These are phyloP conservation scores for Symbiodinium natans DNA, from an alignment of 73 alveolate species.

Conservation along the genomic window DNA sequence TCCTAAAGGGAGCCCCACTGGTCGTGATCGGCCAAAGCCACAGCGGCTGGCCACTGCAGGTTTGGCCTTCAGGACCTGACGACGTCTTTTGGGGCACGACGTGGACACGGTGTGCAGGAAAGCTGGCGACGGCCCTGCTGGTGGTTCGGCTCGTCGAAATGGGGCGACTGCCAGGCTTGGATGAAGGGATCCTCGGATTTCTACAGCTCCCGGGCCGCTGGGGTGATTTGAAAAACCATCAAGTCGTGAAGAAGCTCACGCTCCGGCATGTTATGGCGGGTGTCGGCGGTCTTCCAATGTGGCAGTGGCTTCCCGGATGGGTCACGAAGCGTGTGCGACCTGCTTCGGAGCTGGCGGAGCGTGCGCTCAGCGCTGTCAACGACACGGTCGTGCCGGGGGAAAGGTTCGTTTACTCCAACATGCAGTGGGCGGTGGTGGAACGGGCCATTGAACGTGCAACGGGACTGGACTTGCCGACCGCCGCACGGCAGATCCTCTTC, in stretches of 20 bases:
- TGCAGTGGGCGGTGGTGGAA: slow-evolving; percentile 47
- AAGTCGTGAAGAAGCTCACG: slow-evolving; percentile 23
- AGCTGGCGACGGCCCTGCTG: neutral
- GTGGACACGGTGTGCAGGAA: slow-evolving; percentile 37
- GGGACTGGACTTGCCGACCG: neutral
- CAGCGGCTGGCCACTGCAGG: neutral
- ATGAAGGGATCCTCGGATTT: neutral
- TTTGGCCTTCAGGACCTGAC: neutral
- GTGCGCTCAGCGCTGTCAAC: neutral
- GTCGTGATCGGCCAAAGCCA: neutral
- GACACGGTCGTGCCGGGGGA: neutral
- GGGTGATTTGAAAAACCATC: neutral
- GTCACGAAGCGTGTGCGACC: neutral
- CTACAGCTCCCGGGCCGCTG: neutral
- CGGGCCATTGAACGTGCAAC: slow-evolving; percentile 1
- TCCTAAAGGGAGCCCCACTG: neutral
- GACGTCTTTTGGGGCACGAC: neutral
- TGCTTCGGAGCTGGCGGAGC: slow-evolving; percentile 24
- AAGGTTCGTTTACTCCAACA: neutral
- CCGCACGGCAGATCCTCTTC: neutral
- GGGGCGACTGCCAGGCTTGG: slow-evolving; percentile 7
- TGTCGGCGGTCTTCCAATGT: slow-evolving; percentile 14
- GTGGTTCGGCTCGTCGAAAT: slow-evolving; percentile 16
- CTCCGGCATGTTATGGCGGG: slow-evolving; percentile 49
- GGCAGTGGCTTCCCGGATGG: slow-evolving; percentile 9